A percentile compares a stretch with the other conserved stretches of the same genome.
Evolutionary conservation across 2,329 filamentous ascomycete species (phyloP).

Genomic region (Ampelomyces quisqualis): DNA sequence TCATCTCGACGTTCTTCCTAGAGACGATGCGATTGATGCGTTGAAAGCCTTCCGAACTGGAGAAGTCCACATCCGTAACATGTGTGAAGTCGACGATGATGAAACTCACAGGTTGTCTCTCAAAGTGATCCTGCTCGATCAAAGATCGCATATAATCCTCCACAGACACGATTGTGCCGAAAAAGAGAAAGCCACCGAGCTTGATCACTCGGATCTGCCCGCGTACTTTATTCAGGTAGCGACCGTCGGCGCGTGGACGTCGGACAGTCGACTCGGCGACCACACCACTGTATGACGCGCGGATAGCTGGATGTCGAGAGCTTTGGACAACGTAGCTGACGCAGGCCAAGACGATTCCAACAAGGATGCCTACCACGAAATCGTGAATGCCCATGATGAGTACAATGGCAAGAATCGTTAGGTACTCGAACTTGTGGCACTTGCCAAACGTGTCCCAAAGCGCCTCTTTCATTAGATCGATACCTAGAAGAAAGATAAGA

Average conservation of each 20-base stretch:
- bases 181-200: slow-evolving; percentile 93
- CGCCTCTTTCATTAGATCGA: slow-evolving; percentile 87
- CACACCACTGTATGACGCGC: slow-evolving; percentile 85
- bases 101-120: slow-evolving; percentile 77
- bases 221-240: slow-evolving; percentile 82
- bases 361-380: slow-evolving; percentile 90
- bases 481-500: slow-evolving; percentile 90
- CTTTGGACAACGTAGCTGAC: slow-evolving; percentile 89
- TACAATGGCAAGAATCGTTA: slow-evolving; percentile 86
- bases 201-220: slow-evolving; percentile 89
- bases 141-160: slow-evolving; percentile 82
- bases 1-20: slow-evolving; percentile 74
- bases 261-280: slow-evolving; percentile 90
- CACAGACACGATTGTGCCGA: slow-evolving; percentile 94
- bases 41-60: slow-evolving; percentile 91
- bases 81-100: slow-evolving; percentile 85
- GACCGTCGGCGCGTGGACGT: slow-evolving; percentile 83
- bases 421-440: slow-evolving; percentile 80
- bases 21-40: slow-evolving; percentile 83
- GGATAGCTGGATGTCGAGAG: slow-evolving; percentile 82
- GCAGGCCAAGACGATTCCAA: slow-evolving; percentile 89
- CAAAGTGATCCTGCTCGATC: slow-evolving; percentile 80
- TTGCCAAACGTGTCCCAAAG: slow-evolving; percentile 87
- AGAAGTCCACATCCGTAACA: slow-evolving; percentile 93
- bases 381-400: slow-evolving; percentile 96